Percentiles rank a stretch among this genome's conserved stretches.
Conservation (phyloP, 805 yeast genomes). For the Dipodascus albidus region DNA sequence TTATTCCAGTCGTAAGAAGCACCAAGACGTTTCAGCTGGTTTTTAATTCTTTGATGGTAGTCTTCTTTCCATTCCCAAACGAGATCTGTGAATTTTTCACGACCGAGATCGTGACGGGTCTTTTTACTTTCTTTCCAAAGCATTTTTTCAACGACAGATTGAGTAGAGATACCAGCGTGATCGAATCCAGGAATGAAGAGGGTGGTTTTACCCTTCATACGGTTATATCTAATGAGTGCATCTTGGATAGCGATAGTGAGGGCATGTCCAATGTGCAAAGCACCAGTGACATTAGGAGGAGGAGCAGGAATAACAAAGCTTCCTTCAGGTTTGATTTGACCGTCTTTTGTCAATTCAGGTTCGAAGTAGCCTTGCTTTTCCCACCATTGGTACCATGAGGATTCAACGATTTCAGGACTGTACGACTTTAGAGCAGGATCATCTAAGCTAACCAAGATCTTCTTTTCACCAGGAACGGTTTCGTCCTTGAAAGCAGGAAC, state of each 20-base stretch:
- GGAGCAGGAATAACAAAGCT: conserved; percentile 92
- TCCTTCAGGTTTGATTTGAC: conserved; percentile 72
- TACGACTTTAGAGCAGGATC: conserved; percentile 92
- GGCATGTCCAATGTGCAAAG: conserved; percentile 97
- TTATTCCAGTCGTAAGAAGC: conserved; percentile 95
- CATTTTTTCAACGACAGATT: conserved; percentile 94
- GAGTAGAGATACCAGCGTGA: conserved; percentile 99
- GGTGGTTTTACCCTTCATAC: conserved; percentile 95
- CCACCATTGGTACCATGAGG: conserved; percentile 99
- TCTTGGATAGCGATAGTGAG: conserved; percentile 93
- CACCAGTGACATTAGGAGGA: conserved; percentile 98
- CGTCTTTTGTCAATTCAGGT: conserved; percentile 72
- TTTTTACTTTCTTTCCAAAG: conserved; percentile 77
- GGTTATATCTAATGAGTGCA: conserved; percentile 79
- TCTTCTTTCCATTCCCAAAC: conserved; percentile 99
- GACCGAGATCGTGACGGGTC: conserved; percentile 91
- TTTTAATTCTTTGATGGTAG: conserved; percentile 75
- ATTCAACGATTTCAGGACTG: conserved; percentile 84
- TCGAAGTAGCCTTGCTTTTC: conserved; percentile 73
- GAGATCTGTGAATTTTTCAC: conserved; percentile 76
- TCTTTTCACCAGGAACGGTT: conserved; percentile 86
- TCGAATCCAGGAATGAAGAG: conserved; percentile 93
- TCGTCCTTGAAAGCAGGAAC: conserved; percentile 77
- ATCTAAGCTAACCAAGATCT: conserved; percentile 72
- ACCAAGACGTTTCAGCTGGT: conserved; percentile 78